These are phyloP conservation scores for Cunninghamia lanceolata DNA, from an alignment of 75 land plant species.

Conservation along the genomic window DNA sequence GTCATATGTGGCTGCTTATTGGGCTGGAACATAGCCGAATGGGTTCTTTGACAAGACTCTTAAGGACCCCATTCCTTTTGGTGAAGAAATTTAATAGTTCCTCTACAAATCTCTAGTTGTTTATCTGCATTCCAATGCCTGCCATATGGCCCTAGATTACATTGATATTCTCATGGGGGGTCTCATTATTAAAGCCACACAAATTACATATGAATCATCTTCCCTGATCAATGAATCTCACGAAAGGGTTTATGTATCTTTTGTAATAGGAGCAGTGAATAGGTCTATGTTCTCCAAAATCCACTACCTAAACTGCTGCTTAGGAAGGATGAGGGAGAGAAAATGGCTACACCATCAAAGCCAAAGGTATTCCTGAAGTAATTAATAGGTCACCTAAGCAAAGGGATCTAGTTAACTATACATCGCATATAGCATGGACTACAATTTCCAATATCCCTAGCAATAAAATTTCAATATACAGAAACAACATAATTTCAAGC, in stretches of 20 bases:
- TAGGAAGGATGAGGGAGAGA: slow-evolving; percentile 93
- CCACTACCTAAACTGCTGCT: slow-evolving; percentile 93
- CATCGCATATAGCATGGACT: slow-evolving; percentile 95
- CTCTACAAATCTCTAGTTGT: no score
- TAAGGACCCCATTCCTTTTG: no score
- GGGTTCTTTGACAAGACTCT: no score
- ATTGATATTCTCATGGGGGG: no score
- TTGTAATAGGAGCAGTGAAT: slow-evolving; percentile 91
- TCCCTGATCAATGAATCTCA: slow-evolving; percentile 96
- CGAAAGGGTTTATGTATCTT: slow-evolving; percentile 92
- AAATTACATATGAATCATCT: slow-evolving; percentile 84
- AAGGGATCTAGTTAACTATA: slow-evolving; percentile 90
- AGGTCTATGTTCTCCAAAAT: slow-evolving; percentile 97
- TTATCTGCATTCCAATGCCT: no score
- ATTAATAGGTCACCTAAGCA: slow-evolving; percentile 74
- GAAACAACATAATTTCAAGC: no score
- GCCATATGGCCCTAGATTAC: no score
- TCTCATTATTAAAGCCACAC: no score
- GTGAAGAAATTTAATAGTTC: no score
- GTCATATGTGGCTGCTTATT: no score
- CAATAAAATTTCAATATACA: no score
- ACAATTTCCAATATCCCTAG: slow-evolving; percentile 88
- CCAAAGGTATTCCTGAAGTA: slow-evolving; percentile 87
- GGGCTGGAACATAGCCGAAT: no score
- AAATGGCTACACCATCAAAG: slow-evolving; percentile 87